A percentile compares a stretch with the other conserved stretches of the same genome.
Evolutionary conservation across 2,329 filamentous ascomycete species (phyloP).

Genomic region (Dactylellina haptotyla): DNA sequence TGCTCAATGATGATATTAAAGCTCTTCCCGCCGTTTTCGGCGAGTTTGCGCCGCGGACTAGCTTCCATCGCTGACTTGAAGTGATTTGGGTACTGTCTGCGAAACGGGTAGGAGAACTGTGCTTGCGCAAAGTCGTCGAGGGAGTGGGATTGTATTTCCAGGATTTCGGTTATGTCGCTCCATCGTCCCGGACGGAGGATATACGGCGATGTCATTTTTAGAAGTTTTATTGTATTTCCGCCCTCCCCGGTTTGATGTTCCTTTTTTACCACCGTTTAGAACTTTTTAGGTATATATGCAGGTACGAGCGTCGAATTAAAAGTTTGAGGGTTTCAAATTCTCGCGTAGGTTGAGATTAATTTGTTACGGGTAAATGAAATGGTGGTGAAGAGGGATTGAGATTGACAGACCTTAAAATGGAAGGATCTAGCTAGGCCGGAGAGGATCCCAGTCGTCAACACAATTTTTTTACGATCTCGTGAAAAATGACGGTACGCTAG

Average conservation of each 20-base stretch:
- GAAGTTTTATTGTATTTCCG: too few relatives aligned
- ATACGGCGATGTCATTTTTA: conserved; percentile 24
- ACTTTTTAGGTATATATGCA: neutral
- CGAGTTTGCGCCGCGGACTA: conserved; percentile 8
- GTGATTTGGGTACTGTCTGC: conserved; percentile 2
- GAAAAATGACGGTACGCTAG: too few relatives aligned
- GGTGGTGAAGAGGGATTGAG: too few relatives aligned
- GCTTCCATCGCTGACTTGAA: conserved; percentile 3
- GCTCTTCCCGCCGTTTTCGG: neutral
- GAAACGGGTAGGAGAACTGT: conserved; percentile 31
- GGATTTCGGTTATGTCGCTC: conserved; percentile 32
- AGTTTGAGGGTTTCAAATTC: too few relatives aligned
- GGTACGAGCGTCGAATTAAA: neutral
- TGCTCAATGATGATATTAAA: conserved; percentile 31
- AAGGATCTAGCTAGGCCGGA: too few relatives aligned
- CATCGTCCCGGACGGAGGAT: conserved; percentile 18
- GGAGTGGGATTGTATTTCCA: conserved; percentile 9
- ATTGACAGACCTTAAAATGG: too few relatives aligned
- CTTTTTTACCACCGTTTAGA: neutral
- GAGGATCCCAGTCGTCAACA: too few relatives aligned
- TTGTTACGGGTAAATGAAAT: too few relatives aligned
- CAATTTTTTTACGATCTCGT: too few relatives aligned
- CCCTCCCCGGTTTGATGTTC: too few relatives aligned
- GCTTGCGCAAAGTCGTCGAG: conserved; percentile 20
- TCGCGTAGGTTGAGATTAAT: too few relatives aligned